Evolutionary conservation across 306 rosid genomes (phyloP).

Genomic region (Canavalia ensiformis): DNA sequence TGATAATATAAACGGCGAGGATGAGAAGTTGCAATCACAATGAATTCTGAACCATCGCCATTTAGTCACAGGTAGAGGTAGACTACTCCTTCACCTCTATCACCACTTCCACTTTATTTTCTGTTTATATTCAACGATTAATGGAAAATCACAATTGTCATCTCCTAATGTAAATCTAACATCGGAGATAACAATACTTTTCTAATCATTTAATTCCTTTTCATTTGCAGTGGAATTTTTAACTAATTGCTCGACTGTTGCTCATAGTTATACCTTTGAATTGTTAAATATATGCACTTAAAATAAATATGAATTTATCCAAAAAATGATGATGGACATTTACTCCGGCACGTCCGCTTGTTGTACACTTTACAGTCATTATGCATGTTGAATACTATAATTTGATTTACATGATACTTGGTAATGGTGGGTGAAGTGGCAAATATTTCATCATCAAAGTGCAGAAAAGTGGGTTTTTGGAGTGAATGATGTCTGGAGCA

Average conservation of each 20-base stretch:
- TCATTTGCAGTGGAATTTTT: not conserved
- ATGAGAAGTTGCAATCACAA: no score
- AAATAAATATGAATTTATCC: not conserved
- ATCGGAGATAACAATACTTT: no score
- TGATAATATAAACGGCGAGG: no score
- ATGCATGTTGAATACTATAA: conserved; percentile 34
- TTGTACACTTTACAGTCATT: conserved; percentile 17
- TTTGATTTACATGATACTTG: conserved; percentile 57
- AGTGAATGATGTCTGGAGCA: conserved; percentile 45
- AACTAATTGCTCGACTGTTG: not conserved
- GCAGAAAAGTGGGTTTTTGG: conserved; percentile 45
- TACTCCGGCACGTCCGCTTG: not conserved
- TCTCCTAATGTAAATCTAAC: no score
- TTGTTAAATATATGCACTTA: not conserved
- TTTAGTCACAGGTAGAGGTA: no score
- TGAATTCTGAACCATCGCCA: no score
- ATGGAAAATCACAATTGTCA: no score
- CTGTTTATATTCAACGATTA: no score
- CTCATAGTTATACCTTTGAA: not conserved
- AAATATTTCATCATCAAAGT: conserved; percentile 58
- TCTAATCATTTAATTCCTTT: not conserved
- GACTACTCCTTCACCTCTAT: no score
- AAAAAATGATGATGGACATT: conserved; percentile 4
- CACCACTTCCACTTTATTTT: no score
- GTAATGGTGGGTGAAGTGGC: conserved; percentile 58